These are phyloP conservation scores for Boletus rubescentipes DNA, from an alignment of 768 basidiomycete genomes.

Conservation along the genomic window DNA sequence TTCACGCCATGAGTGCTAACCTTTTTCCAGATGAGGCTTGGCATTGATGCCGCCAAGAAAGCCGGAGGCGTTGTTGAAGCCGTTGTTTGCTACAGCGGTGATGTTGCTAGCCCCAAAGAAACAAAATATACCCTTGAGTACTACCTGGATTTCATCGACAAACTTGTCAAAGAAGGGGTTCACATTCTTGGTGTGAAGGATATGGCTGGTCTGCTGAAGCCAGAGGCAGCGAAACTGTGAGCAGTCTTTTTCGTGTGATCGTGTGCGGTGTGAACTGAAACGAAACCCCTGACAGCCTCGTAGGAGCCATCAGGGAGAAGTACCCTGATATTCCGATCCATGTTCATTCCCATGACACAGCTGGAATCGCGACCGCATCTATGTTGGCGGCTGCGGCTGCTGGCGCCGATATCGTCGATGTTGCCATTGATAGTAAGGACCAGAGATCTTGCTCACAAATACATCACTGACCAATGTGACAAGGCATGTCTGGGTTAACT, in stretches of 20 bases:
- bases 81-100: conserved; percentile 97
- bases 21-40: conserved; percentile 79
- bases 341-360: conserved; percentile 99
- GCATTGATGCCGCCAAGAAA: conserved; percentile 99
- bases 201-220: conserved; percentile 97
- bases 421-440: conserved; percentile 92
- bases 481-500: conserved; percentile 97
- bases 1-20: conserved; percentile 12
- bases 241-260: conserved; percentile 26
- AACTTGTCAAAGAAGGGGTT: conserved; percentile 92
- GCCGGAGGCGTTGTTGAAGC: conserved; percentile 98
- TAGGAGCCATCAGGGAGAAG: conserved; percentile 92
- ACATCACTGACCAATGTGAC: conserved; percentile 13
- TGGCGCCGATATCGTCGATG: conserved; percentile 97
- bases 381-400: conserved; percentile 96
- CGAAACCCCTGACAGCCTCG: conserved; percentile 53
- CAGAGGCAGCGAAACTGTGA: conserved; percentile 87
- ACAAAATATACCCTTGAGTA: conserved; percentile 97
- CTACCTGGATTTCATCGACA: conserved; percentile 92
- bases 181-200: conserved; percentile 98
- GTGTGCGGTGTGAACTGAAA: conserved; percentile 1
- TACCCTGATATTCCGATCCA: conserved; percentile 98
- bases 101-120: conserved; percentile 92
- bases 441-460: background rate
- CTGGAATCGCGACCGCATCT: conserved; percentile 95